Conservation (phyloP, 1,139 yeast species). For the Blastobotrys elegans region DNA sequence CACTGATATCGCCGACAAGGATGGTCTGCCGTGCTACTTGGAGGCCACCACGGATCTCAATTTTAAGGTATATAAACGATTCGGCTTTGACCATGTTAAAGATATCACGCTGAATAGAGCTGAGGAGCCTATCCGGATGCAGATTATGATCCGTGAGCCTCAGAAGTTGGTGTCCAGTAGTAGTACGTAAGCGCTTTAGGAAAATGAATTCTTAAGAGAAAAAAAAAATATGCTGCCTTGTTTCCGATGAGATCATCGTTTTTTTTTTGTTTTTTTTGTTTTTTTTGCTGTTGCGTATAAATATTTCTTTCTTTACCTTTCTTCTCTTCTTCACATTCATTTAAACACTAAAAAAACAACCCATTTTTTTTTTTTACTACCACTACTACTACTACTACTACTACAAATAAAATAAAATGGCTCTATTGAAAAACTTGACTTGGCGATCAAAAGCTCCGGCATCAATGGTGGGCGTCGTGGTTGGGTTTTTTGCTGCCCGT, state of each 20-base stretch:
- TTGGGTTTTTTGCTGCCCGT: slow-evolving; percentile 22
- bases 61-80: slow-evolving; percentile 53
- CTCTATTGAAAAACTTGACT: slow-evolving; percentile 11
- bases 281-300: neutral
- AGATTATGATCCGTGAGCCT: slow-evolving; percentile 27
- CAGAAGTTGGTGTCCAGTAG: neutral
- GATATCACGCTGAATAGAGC: slow-evolving; percentile 18
- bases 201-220: too few relatives aligned
- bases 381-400: neutral
- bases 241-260: too few relatives aligned
- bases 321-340: neutral
- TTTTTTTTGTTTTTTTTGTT: neutral
- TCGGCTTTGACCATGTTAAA: slow-evolving; percentile 41
- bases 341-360: too few relatives aligned
- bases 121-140: slow-evolving; percentile 21
- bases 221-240: neutral
- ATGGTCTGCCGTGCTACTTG: slow-evolving; percentile 45
- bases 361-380: neutral
- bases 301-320: neutral
- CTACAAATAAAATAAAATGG: neutral
- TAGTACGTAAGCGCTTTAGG: neutral
- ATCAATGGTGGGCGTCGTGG: slow-evolving; percentile 21
- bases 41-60: slow-evolving; percentile 54
- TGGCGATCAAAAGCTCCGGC: slow-evolving; percentile 24
- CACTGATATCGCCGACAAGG: slow-evolving; percentile 48